phyloP scores from a whole-genome alignment of 306 rosid genomes.

The Prunus kanzakura region DNA sequence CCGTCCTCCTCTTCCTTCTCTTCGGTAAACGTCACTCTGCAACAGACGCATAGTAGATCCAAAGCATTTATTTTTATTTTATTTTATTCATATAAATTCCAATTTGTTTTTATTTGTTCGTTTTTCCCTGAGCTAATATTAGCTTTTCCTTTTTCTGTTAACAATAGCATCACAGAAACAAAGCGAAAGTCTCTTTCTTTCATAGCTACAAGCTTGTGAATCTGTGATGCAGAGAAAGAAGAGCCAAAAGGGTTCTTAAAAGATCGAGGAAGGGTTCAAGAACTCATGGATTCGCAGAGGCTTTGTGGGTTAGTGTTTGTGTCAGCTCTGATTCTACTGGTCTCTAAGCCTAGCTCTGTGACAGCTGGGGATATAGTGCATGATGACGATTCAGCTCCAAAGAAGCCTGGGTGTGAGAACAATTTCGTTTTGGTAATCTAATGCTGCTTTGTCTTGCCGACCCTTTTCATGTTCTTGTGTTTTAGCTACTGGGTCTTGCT shows the following conservation, averaged over 20 bases:
- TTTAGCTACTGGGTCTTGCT: conserved; percentile 22
- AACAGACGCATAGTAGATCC: conserved; percentile 4
- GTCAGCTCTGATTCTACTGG: conserved; percentile 34
- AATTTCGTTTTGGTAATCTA: conserved; percentile 73
- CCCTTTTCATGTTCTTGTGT: conserved; percentile 23
- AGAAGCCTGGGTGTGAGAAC: conserved; percentile 88
- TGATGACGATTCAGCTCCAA: conserved; percentile 72
- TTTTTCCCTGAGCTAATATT: background rate
- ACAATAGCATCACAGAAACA: background rate
- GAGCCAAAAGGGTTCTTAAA: conserved; percentile 32
- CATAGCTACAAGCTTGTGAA: conserved; percentile 20
- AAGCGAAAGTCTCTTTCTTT: background rate
- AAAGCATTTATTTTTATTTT: background rate
- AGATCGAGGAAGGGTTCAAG: conserved; percentile 20
- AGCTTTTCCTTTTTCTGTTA: background rate
- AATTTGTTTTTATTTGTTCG: background rate
- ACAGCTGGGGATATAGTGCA: conserved; percentile 76
- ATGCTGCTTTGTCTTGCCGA: conserved; percentile 10
- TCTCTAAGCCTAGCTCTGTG: conserved; percentile 32
- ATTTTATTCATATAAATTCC: background rate
- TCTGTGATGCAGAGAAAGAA: conserved; percentile 34
- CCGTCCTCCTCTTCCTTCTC: background rate
- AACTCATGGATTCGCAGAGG: conserved; percentile 54
- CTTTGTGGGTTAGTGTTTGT: conserved; percentile 28
- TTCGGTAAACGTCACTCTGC: background rate